Evolutionary conservation across 805 yeast species (phyloP), one percentile per base, ranked within the genome.

Genomic region (Ogataea parapolymorpha): DNA sequence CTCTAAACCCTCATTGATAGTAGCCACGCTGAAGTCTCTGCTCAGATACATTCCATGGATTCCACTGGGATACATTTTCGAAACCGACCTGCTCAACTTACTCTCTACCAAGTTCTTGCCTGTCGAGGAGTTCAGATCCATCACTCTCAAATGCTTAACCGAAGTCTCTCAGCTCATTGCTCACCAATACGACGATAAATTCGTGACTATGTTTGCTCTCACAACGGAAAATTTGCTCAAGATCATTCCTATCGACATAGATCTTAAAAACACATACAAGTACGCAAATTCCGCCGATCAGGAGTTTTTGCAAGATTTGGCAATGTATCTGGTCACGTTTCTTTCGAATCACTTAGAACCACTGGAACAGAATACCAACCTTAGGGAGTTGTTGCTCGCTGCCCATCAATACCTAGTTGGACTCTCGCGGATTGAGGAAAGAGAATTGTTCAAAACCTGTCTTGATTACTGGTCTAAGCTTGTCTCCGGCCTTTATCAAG

Each of bases 371-470:
- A 78, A 74, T 49, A n/a, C 25, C 6, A 49, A 49, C 20, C 63
- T 71, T 31, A 75, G 76, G 54, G 82, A 78, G 17, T 65, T 88
- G 37, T 68, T 88, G 42, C 60, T 84, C 42, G 76, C 79, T 39
- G 79, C 95, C 2, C 95, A 90, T 59, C 76, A 77, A 58, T 89
- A 89, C 63, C 71, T 93, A 53, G 77, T 93, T 51, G 84, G 84
- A 54, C 72, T 93, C 43, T 89, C 97, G 6, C 79, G 82, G 61
- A 85, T 93, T 53, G 95, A 91, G 48, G 99, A 93, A 66, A 77
- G 99, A 55, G 99, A 93, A 67, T 72, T 93, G 50, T 93, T 93
- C 71, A 93, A 93, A 63, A 90, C 95, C 32, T 87, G 95, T 56
- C 75, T 93, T 50, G 99, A 93, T 62, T 93, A 90, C 66, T 93